Percentiles rank a stretch among this genome's conserved stretches.
Evolutionary conservation across 1,284 basidiomycete species (phyloP).

Genomic region (Ustilago cynodontis): DNA sequence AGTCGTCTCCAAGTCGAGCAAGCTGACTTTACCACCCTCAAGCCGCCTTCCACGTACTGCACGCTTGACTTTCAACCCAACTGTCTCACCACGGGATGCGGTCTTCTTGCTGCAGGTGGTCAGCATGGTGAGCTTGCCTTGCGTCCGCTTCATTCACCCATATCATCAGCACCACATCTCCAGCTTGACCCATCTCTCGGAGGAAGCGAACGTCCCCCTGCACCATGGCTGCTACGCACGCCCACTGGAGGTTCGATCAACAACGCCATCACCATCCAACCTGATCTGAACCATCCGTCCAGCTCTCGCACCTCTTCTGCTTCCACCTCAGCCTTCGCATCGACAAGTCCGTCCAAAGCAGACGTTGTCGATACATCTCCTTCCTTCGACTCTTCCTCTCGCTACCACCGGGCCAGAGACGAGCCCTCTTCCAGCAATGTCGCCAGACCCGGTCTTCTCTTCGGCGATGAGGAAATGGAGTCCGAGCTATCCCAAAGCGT

Average conservation of each 20-base stretch:
- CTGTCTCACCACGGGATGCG: slow-evolving; percentile 72
- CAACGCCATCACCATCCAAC: slow-evolving; percentile 77
- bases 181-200: slow-evolving; percentile 15
- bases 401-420: slow-evolving; percentile 39
- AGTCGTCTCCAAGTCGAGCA: slow-evolving; percentile 54
- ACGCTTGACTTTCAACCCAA: slow-evolving; percentile 80
- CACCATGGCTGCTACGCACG: slow-evolving; percentile 71
- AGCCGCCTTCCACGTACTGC: slow-evolving; percentile 73
- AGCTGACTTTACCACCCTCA: slow-evolving; percentile 49
- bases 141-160: slow-evolving; percentile 72
- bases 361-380: slow-evolving; percentile 20
- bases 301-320: slow-evolving; percentile 8
- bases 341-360: slow-evolving; percentile 10
- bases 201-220: slow-evolving; percentile 34
- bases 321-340: neutral
- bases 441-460: slow-evolving; percentile 34
- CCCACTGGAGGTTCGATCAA: slow-evolving; percentile 80
- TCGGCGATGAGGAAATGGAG: slow-evolving; percentile 48
- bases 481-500: slow-evolving; percentile 43
- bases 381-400: slow-evolving; percentile 8
- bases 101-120: slow-evolving; percentile 83
- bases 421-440: slow-evolving; percentile 25
- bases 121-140: slow-evolving; percentile 83
- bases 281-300: slow-evolving; percentile 32
- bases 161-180: slow-evolving; percentile 10